phyloP scores from a whole-genome alignment of 768 basidiomycete genomes.

The Boletus patriciae region DNA sequence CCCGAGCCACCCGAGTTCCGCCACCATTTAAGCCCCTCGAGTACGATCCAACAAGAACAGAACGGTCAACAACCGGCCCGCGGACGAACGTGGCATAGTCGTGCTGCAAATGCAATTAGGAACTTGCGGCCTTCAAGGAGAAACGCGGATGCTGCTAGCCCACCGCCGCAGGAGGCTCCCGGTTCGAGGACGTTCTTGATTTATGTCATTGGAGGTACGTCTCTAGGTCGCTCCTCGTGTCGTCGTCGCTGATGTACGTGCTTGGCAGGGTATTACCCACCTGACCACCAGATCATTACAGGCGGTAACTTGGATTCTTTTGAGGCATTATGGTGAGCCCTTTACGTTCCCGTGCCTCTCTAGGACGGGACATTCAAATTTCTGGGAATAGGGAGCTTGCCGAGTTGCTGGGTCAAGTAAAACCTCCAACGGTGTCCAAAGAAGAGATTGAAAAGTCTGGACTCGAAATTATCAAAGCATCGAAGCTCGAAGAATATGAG shows the following conservation, averaged over 20 bases:
- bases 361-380: not conserved
- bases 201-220: slow-evolving; percentile 81
- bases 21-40: slow-evolving; percentile 15
- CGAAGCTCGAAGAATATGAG: slow-evolving; percentile 50
- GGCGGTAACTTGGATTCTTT: slow-evolving; percentile 76
- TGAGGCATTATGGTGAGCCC: slow-evolving; percentile 68
- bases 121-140: slow-evolving; percentile 47
- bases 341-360: not conserved
- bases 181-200: slow-evolving; percentile 73
- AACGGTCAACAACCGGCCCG: slow-evolving; percentile 25
- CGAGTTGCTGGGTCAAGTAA: slow-evolving; percentile 78
- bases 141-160: slow-evolving; percentile 19
- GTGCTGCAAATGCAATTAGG: slow-evolving; percentile 62
- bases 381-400: slow-evolving; percentile 63
- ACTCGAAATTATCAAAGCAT: slow-evolving; percentile 68
- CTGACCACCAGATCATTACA: slow-evolving; percentile 86
- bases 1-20: slow-evolving; percentile 27
- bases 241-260: slow-evolving; percentile 3
- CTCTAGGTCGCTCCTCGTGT: not conserved
- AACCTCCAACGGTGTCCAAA: slow-evolving; percentile 77
- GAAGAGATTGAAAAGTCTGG: slow-evolving; percentile 87
- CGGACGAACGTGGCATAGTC: slow-evolving; percentile 54
- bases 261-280: slow-evolving; percentile 81
- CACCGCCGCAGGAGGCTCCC: slow-evolving; percentile 24
- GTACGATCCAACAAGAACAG: slow-evolving; percentile 15